phyloP scores from a whole-genome alignment of 148 eudicot genomes.

The Hydrangea macrophylla region DNA sequence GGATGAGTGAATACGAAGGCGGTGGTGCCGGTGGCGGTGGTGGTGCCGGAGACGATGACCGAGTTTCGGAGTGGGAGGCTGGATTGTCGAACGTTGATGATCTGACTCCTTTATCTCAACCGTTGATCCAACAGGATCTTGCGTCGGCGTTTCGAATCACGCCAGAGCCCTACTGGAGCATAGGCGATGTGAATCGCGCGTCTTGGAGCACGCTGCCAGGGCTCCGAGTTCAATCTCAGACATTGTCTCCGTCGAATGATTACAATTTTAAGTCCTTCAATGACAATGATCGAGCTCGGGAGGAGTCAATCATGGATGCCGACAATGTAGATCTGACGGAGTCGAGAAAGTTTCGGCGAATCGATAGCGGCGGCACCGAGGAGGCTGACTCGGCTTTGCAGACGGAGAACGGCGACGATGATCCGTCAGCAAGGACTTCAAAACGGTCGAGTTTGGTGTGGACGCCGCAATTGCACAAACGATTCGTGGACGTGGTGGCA shows the following conservation, averaged over 20 bases:
- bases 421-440: constrained; percentile 30
- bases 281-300: constrained; percentile 11
- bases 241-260: constrained; percentile 7
- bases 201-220: constrained; percentile 38
- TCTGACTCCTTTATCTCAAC: constrained; percentile 48
- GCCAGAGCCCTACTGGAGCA: constrained; percentile 42
- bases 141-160: constrained; percentile 53
- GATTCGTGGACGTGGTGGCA: constrained; percentile 84
- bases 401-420: constrained; percentile 28
- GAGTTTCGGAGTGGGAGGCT: constrained; percentile 48
- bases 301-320: constrained; percentile 8
- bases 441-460: constrained; percentile 79
- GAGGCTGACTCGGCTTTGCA: constrained; percentile 17
- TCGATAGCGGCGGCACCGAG: constrained; percentile 17
- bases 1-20: constrained; percentile 26
- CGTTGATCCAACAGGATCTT: constrained; percentile 45
- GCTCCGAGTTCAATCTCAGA: constrained; percentile 23
- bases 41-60: constrained; percentile 27
- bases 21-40: constrained; percentile 15
- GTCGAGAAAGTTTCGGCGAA: constrained; percentile 30
- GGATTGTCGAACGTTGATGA: constrained; percentile 44
- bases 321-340: constrained; percentile 35
- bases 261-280: constrained; percentile 23
- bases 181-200: constrained; percentile 49
- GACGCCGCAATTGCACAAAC: constrained; percentile 93